phyloP scores from a whole-genome alignment of 306 rosid species.

The Heteromeles arbutifolia region DNA sequence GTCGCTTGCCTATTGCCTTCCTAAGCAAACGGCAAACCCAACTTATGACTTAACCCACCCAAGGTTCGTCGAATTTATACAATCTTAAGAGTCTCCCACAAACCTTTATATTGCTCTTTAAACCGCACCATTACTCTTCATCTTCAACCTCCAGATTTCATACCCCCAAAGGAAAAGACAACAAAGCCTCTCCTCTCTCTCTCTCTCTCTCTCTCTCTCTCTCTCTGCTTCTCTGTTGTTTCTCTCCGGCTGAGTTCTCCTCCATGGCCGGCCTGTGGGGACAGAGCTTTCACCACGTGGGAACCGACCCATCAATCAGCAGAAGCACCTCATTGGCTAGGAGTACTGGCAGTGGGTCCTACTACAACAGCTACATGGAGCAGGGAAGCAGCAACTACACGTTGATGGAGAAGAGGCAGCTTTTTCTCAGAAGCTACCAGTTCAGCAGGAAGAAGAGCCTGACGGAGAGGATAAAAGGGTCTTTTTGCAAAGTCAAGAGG shows the following conservation, averaged over 20 bases:
- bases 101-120: background rate
- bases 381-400: constrained; percentile 21
- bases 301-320: constrained; percentile 23
- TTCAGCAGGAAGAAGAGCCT: constrained; percentile 56
- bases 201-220: background rate
- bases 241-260: background rate
- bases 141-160: background rate
- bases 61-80: constrained; percentile 17
- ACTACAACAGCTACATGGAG: constrained; percentile 17
- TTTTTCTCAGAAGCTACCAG: constrained; percentile 77
- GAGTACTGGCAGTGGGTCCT: background rate
- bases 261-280: constrained; percentile 19
- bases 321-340: constrained; percentile 49
- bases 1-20: constrained; percentile 1
- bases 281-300: constrained; percentile 16
- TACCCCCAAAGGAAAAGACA: background rate
- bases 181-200: background rate
- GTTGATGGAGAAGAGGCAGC: constrained; percentile 75
- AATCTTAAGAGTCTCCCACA: background rate
- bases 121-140: background rate
- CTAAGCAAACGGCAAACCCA: constrained; percentile 1
- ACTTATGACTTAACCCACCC: constrained; percentile 13
- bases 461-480: constrained; percentile 44
- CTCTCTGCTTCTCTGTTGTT: constrained; percentile 1
- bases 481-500: constrained; percentile 47